A percentile compares a stretch with the other conserved stretches of the same genome.
phyloP scores from a whole-genome alignment of 2,329 filamentous ascomycete species.

The Conoideocrella luteorostrata region DNA sequence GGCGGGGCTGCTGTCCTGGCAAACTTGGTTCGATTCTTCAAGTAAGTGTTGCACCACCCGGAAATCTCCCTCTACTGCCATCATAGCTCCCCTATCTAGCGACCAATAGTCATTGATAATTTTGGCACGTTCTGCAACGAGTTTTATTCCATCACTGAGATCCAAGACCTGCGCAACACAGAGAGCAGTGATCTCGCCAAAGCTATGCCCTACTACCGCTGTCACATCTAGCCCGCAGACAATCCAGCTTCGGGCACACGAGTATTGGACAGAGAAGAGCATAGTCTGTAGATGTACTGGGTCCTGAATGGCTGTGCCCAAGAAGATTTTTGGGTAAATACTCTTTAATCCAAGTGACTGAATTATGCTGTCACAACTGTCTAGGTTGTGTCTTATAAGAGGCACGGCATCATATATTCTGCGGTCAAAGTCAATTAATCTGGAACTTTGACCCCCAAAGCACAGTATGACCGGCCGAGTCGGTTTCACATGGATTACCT shows the following conservation, averaged over 20 bases:
- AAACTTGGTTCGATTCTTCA: background rate
- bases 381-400: too few relatives aligned
- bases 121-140: background rate
- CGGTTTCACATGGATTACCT: too few relatives aligned
- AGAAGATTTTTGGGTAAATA: background rate
- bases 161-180: too few relatives aligned
- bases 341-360: background rate
- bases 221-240: background rate
- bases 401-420: too few relatives aligned
- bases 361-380: background rate
- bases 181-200: too few relatives aligned
- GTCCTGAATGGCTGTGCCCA: background rate
- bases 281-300: background rate
- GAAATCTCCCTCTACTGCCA: background rate
- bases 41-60: background rate
- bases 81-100: background rate
- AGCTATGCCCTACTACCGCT: too few relatives aligned
- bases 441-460: too few relatives aligned
- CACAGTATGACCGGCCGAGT: too few relatives aligned
- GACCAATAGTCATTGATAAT: background rate
- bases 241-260: background rate
- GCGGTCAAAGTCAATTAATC: too few relatives aligned
- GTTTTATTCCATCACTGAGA: background rate
- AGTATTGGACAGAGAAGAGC: background rate
- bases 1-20: too few relatives aligned